These are phyloP conservation scores for Cryptosporidium baileyi DNA, from an alignment of 169 alveolate genomes.

Conservation along the genomic window DNA sequence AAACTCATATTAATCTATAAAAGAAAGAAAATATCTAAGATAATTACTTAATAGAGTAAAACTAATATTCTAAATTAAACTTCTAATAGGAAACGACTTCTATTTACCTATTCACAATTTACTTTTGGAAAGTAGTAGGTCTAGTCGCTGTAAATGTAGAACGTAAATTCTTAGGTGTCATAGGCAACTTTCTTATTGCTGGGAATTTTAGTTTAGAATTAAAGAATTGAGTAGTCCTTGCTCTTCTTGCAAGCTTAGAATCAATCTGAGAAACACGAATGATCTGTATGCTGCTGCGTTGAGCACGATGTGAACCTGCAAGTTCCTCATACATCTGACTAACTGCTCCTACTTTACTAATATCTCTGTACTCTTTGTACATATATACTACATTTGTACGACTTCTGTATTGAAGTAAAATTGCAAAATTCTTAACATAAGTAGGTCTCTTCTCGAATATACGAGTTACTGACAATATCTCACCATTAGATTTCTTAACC, in stretches of 20 bases:
- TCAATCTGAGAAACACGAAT: constrained; percentile 87
- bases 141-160: constrained; percentile 85
- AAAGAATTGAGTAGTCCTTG: constrained; percentile 84
- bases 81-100: neutral
- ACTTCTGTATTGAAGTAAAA: constrained; percentile 95
- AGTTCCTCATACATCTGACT: constrained; percentile 95
- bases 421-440: constrained; percentile 95
- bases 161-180: constrained; percentile 84
- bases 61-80: constrained; percentile 41
- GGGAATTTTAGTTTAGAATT: constrained; percentile 91
- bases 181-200: constrained; percentile 80
- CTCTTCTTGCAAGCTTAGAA: constrained; percentile 84
- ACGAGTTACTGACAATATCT: constrained; percentile 91
- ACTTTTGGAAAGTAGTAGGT: constrained; percentile 81
- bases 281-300: constrained; percentile 91
- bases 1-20: no score
- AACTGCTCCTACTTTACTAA: constrained; percentile 94
- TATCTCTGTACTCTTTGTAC: constrained; percentile 99
- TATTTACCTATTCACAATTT: neutral
- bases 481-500: constrained; percentile 95
- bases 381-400: constrained; percentile 98
- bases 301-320: constrained; percentile 98
- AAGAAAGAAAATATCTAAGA: neutral
- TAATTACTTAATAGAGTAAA: neutral
- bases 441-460: constrained; percentile 88